Conservation (phyloP, 2,329 filamentous ascomycete species). For the Reticulascus tulasneorum region DNA sequence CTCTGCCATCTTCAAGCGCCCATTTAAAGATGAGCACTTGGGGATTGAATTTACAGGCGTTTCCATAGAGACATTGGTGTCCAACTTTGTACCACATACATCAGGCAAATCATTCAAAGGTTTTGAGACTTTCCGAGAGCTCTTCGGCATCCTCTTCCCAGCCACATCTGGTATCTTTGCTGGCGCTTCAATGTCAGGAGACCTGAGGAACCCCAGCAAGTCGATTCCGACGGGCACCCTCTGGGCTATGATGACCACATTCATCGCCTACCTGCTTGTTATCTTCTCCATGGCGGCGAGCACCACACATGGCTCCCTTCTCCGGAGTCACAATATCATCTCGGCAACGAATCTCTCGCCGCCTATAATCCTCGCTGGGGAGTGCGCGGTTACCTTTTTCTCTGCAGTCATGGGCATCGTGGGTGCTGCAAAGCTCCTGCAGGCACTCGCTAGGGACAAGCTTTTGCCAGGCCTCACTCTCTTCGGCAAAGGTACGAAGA, state of each 20-base stretch:
- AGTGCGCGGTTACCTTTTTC: constrained; percentile 79
- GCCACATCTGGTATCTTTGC: constrained; percentile 56
- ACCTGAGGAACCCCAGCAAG: constrained; percentile 76
- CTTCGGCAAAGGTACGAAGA: constrained; percentile 70
- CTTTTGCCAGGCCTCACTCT: constrained; percentile 71
- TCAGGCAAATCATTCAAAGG: constrained; percentile 59
- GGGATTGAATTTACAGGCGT: constrained; percentile 75
- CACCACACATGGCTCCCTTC: constrained; percentile 69
- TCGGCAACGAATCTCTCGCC: constrained; percentile 76
- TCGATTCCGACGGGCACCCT: constrained; percentile 82
- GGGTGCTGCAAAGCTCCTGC: constrained; percentile 77
- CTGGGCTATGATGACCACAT: constrained; percentile 71
- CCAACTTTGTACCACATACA: constrained; percentile 71
- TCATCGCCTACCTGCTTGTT: constrained; percentile 71
- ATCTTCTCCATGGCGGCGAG: constrained; percentile 75
- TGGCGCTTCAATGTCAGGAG: constrained; percentile 87
- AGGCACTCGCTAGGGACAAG: constrained; percentile 76
- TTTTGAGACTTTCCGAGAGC: constrained; percentile 68
- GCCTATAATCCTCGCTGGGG: constrained; percentile 70
- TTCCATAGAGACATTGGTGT: constrained; percentile 63
- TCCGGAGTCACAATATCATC: constrained; percentile 73
- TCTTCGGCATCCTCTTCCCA: constrained; percentile 85
- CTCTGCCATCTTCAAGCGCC: constrained; percentile 64
- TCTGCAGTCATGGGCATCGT: constrained; percentile 85
- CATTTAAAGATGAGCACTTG: constrained; percentile 60